A percentile compares a stretch with the other conserved stretches of the same genome.
Evolutionary conservation across 192 early-diverging fungal genomes (phyloP).

Genomic region (Mortierella antarctica): DNA sequence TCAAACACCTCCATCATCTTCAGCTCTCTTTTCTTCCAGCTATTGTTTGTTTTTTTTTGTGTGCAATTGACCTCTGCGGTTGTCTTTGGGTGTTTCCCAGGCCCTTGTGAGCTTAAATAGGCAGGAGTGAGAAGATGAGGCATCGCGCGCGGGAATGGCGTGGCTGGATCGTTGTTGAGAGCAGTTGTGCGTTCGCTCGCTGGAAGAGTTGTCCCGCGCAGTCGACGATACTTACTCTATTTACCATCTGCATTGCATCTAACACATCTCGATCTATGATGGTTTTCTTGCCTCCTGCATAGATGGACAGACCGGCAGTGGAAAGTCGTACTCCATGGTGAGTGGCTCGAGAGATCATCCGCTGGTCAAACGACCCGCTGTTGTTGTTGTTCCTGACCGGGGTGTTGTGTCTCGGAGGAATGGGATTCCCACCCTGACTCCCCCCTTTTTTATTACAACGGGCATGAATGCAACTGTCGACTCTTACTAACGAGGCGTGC

Average conservation of each 20-base stretch:
- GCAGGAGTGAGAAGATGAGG: too few relatives aligned
- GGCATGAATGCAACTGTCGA: not conserved
- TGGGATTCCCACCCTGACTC: too few relatives aligned
- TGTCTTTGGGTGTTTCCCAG: constrained; percentile 34
- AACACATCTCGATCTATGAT: not conserved
- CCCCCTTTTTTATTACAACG: not conserved
- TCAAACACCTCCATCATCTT: not conserved
- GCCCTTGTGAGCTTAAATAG: too few relatives aligned
- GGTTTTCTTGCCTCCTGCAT: constrained; percentile 2
- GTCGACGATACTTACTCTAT: too few relatives aligned
- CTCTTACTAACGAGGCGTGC: not conserved
- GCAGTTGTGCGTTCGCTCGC: too few relatives aligned
- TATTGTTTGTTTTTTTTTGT: constrained; percentile 2
- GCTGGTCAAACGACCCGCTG: not conserved
- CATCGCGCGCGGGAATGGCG: too few relatives aligned
- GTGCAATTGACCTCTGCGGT: not conserved
- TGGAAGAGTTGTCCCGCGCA: too few relatives aligned
- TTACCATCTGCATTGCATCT: too few relatives aligned
- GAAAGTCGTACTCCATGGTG: constrained; percentile 78
- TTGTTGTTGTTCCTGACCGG: too few relatives aligned
- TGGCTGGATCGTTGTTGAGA: too few relatives aligned
- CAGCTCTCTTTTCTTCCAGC: not conserved
- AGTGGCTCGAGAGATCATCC: constrained; percentile 1
- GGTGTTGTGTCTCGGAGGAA: too few relatives aligned
- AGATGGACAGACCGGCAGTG: constrained; percentile 87